Conservation (phyloP, 768 basidiomycete species). For the Leccinellum rugosiceps region DNA sequence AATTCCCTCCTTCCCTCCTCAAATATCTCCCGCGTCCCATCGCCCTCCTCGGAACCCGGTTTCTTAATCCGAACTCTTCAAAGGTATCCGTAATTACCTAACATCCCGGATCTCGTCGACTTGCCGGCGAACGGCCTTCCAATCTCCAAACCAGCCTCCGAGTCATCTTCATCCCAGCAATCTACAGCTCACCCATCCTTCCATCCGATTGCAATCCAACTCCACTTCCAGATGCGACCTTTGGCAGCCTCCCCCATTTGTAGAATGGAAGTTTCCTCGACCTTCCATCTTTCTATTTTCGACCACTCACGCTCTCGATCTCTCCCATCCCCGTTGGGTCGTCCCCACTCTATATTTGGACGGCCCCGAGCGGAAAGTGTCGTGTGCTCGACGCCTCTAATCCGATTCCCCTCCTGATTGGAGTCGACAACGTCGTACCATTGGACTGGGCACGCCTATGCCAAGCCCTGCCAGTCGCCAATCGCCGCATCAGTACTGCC, state of each 20-base stretch:
- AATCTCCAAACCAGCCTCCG: conserved; percentile 5
- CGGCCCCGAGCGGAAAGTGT: neutral
- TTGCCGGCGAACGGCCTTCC: conserved; percentile 1
- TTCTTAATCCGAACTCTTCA: neutral
- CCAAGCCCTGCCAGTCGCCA: neutral
- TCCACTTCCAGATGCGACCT: conserved; percentile 1
- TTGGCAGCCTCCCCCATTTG: conserved; percentile 5
- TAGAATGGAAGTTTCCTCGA: conserved; percentile 13
- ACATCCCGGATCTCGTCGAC: neutral
- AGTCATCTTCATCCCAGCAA: neutral
- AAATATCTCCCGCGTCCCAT: neutral
- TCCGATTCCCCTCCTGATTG: neutral
- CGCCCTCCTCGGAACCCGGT: neutral
- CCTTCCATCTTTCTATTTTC: conserved; percentile 17
- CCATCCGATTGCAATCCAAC: conserved; percentile 8
- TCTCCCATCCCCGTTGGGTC: neutral
- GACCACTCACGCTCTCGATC: conserved; percentile 3
- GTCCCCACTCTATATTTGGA: conserved; percentile 3
- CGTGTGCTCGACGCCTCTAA: neutral
- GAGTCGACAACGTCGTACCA: neutral
- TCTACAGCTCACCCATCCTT: neutral
- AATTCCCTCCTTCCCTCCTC: neutral
- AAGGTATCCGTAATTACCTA: neutral
- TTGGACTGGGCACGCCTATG: neutral
- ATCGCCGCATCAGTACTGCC: neutral